These are phyloP conservation scores for Aspergillus sp. DNA, from an alignment of 2,329 filamentous ascomycete species.

Conservation along the genomic window DNA sequence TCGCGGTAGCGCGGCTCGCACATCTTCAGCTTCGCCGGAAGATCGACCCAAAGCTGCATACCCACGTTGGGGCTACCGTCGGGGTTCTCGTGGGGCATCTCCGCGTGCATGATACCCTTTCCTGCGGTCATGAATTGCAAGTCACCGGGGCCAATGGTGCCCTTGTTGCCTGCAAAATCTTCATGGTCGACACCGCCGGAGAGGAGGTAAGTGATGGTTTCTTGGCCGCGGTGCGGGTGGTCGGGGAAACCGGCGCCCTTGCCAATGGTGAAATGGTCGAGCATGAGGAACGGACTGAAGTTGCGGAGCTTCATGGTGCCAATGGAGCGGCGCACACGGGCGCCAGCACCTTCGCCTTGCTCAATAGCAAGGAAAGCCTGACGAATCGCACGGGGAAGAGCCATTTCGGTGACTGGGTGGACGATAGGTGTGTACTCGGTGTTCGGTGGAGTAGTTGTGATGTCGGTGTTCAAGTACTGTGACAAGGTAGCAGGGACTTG, in stretches of 20 bases:
- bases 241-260: conserved; percentile 85
- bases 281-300: conserved; percentile 91
- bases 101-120: conserved; percentile 83
- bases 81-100: conserved; percentile 78
- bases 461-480: conserved; percentile 8
- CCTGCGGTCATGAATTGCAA: conserved; percentile 98
- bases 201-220: conserved; percentile 87
- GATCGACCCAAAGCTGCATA: conserved; percentile 91
- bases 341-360: conserved; percentile 81
- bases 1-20: conserved; percentile 93
- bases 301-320: conserved; percentile 77
- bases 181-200: conserved; percentile 81
- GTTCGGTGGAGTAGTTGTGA: conserved; percentile 2
- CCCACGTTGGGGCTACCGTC: conserved; percentile 75
- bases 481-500: conserved; percentile 11
- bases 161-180: conserved; percentile 79
- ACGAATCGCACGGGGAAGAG: conserved; percentile 66
- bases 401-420: conserved; percentile 49
- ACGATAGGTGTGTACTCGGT: conserved; percentile 6
- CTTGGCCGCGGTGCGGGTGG: conserved; percentile 75
- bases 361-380: conserved; percentile 79
- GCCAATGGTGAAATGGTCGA: conserved; percentile 80
- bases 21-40: conserved; percentile 71
- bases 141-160: conserved; percentile 79
- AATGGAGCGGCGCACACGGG: conserved; percentile 77